A percentile compares a stretch with the other conserved stretches of the same genome.
Evolutionary conservation across 1,139 yeast genomes (phyloP).

Genomic region (Yamadazyma songkhlaensis): DNA sequence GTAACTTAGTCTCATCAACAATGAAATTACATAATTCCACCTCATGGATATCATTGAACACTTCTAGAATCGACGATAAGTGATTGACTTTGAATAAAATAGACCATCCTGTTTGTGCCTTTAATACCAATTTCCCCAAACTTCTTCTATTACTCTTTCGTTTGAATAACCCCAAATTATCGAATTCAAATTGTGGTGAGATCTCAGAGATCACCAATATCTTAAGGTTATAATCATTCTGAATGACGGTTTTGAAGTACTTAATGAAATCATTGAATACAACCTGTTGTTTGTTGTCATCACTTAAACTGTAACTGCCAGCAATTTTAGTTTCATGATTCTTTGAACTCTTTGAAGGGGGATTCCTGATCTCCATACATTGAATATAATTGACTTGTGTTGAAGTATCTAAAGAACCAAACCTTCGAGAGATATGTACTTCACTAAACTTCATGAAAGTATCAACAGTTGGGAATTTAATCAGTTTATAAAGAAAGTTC

Average conservation of each 20-base stretch:
- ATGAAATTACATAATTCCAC: constrained; percentile 46
- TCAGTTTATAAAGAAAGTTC: constrained; percentile 31
- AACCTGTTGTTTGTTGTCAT: constrained; percentile 17
- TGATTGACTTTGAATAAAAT: constrained; percentile 32
- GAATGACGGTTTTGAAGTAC: constrained; percentile 22
- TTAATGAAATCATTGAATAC: constrained; percentile 26
- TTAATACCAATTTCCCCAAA: constrained; percentile 24
- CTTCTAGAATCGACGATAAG: constrained; percentile 26
- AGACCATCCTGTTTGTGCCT: constrained; percentile 50
- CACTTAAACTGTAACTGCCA: constrained; percentile 36
- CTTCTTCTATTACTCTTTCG: constrained; percentile 17
- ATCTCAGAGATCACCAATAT: constrained; percentile 36
- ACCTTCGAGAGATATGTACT: constrained; percentile 22
- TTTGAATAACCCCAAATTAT: constrained; percentile 4
- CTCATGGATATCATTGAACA: constrained; percentile 45
- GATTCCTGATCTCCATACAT: constrained; percentile 28
- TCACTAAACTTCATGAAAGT: constrained; percentile 32
- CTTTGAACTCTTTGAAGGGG: constrained; percentile 26
- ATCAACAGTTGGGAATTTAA: constrained; percentile 23
- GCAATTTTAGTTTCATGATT: constrained; percentile 33
- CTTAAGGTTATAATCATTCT: constrained; percentile 33
- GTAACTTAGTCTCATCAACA: constrained; percentile 33
- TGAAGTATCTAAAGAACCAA: constrained; percentile 25
- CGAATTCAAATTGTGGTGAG: constrained; percentile 50
- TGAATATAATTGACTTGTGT: constrained; percentile 31